Base-by-base conservation (phyloP, 2,329 filamentous ascomycete species). In the Nemania sp. region DNA sequence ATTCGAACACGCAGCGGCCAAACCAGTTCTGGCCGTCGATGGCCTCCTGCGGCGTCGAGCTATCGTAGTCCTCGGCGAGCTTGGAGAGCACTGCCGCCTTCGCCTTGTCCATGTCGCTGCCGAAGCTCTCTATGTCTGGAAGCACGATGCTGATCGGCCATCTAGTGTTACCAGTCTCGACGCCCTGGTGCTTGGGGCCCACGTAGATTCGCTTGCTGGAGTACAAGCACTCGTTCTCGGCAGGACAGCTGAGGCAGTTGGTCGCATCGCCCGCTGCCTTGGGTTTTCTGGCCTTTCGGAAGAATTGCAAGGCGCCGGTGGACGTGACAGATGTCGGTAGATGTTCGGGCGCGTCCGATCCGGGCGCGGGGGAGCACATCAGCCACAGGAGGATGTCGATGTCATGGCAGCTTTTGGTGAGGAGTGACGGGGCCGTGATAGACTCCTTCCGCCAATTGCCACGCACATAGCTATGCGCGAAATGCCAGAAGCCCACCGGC, bases 331-430 rank as follows among this genome's bases (percentile, higher is more conserved):
- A 85, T 5, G 85, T 82, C 0, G 94, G 94, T 0, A 94, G 80
- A 74, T 97, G 93, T 0, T 89, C 83, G 13, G 79, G 74, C 5
- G 76, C 74, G 7, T 75, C 75, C 1, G 75, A 69, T 12, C 79
- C 77, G 0, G 79, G 74, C 0, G 83, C 75, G 0, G 91, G 90
- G 0, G 90, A 91, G 71, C 89, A 94, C 11, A 98, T 82, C 48
- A 98, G 79, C 95, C 95, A 99, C 15, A 98, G 80, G 4, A 98
- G 78, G 59, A 98, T 86, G 72, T 99, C 95, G 51, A 99, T 90
- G 69, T 99, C 95, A 71, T 99, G 95, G 68, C 95, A 98, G 60
- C 91, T 96, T 77, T 98, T 99, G 2, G 94, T 97, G 32, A 99
- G 82, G 1, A 99, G 81, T 1, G 90, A 94, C 6, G 88, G 94